These are phyloP conservation scores for Brasilioporus rufonigricans DNA, from an alignment of 768 basidiomycete species.

Conservation along the genomic window DNA sequence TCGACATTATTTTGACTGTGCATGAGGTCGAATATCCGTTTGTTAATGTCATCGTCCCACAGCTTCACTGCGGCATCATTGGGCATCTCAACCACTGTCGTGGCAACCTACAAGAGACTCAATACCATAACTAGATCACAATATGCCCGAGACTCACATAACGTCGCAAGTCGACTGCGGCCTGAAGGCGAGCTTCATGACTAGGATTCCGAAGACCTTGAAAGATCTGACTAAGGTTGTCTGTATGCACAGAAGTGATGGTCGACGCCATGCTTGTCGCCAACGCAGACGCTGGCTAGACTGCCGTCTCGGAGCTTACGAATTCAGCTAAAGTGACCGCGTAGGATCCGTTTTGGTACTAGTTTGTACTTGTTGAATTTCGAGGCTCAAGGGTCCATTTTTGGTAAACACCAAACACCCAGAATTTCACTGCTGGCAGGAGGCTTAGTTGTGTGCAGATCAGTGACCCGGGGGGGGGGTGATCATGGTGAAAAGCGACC, in stretches of 20 bases:
- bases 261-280: constrained; percentile 57
- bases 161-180: constrained; percentile 69
- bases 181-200: constrained; percentile 61
- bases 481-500: too few species aligned
- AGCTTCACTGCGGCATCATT: constrained; percentile 77
- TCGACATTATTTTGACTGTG: constrained; percentile 78
- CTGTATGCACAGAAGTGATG: constrained; percentile 54
- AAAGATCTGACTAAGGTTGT: constrained; percentile 66
- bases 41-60: constrained; percentile 84
- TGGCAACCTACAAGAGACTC: constrained; percentile 53
- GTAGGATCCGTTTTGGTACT: constrained; percentile 10
- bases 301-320: constrained; percentile 7
- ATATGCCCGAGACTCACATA: constrained; percentile 51
- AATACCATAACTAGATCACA: constrained; percentile 10
- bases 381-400: constrained; percentile 10
- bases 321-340: constrained; percentile 1
- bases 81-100: constrained; percentile 74
- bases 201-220: constrained; percentile 61
- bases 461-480: too few species aligned
- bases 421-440: too few species aligned
- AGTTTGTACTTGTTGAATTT: constrained; percentile 33
- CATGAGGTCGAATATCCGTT: constrained; percentile 75
- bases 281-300: constrained; percentile 4
- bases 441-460: too few species aligned
- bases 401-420: constrained; percentile 9